Base-by-base conservation (phyloP, 768 basidiomycete genomes). In the Leucocoprinus birnbaumii region DNA sequence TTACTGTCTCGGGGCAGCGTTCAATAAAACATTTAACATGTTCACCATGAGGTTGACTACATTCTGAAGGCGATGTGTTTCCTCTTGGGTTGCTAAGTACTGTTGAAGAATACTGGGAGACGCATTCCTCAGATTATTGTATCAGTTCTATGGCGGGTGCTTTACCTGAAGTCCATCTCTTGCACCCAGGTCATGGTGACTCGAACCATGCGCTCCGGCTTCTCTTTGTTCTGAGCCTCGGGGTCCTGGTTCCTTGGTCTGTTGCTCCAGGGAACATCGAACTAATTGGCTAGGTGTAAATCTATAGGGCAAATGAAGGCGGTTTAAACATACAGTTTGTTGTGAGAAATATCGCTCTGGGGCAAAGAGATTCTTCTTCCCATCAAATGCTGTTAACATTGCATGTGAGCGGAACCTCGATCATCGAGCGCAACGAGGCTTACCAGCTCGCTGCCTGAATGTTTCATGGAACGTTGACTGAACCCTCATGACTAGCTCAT, bases 11-110 rank as follows among this genome's bases (percentile, higher is more conserved):
- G 71, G 71, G 3, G 65, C 48, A 1, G 68, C 66, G 53, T 69
- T 71, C 19, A 73, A 58, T 35, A 67, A 73, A 3, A 71, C 58
- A 44, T 73, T 71, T 2, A 73, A 53, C 66, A 73, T 67, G 38
- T 68, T 71, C 19, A 72, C 35, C 5, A 66, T 63, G 3, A 55
- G 41, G 19, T 49, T 55, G 26, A 55, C 48, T 9, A 43, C 47
- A 25, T 55, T 43, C 24, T 55, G 40, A 9, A 19, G 26, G 31
- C 31, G 31, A 7, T 18, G 2, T 14, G 18, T 22, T 2, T 14
- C 13, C 18, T 16, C 19, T n/a, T 48, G 26, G 3, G 54, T 55
- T 42, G 34, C 26, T 16, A 55, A 8, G 16, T 55, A 55, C 19
- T 27, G 54, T 22, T 55, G 54, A 3, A 55, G 47, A 5, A 43